Base-by-base conservation (phyloP, 306 rosid genomes). In the Cicer pinnatifidum region DNA sequence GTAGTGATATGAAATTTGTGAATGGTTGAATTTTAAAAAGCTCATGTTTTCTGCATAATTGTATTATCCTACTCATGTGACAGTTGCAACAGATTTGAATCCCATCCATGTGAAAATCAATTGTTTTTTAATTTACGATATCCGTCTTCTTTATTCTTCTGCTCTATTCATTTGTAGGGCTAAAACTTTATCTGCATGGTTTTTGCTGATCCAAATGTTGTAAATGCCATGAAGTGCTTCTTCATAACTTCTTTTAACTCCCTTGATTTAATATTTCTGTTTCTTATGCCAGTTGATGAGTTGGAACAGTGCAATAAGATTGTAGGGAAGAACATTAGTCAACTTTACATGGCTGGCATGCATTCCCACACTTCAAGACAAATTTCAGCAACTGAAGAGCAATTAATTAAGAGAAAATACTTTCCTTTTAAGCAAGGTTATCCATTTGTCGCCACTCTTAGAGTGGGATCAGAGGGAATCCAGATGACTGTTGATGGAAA, bases 401-500 rank as follows among this genome's bases (percentile, higher is more conserved):
- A 81, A 71, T 83, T 88, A 35, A 84, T 82, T 67, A 59, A 85
- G 64, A 90, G 80, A 82, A 82, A 84, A 47, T 90, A 86, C 77
- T 95, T 95, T 67, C 99, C 99, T 56, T 95, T 95, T 73, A 88
- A 90, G 85, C 97, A 90, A 75, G 97, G 96, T 12, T 90, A 86
- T 72, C 99, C 97, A 38, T 95, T 90, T 82, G 99, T 89, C 57
- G 99, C 99, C 51, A 95, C 99, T 40, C 87, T 95, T 39, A 87
- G 99, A 84, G 97, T 90, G 69, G 99, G 99, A 68, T 82, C 88
- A 50, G 99, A 92, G 83, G 99, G 99, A 85, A 87, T 95, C 82
- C 99, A 95, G 81, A 90, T 90, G 99, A 95, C 99, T 16, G 96
- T 95, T 80, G 99, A 95, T 85, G 99, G 99, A 74, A 95, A 95